phyloP scores from a whole-genome alignment of 805 yeast genomes.

The Candida krabiensis region DNA sequence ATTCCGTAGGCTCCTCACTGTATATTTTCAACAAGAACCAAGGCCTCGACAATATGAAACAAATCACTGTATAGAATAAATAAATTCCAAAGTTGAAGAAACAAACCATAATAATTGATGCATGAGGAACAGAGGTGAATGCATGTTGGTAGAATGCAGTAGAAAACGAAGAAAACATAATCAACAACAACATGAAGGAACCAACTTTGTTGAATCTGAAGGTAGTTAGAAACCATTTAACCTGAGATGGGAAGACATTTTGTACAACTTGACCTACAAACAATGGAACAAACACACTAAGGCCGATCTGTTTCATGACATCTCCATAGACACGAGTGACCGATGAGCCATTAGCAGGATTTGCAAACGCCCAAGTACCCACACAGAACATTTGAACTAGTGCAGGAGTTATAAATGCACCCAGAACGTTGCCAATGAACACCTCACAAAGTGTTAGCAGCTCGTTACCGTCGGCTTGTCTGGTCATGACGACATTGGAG shows the following conservation, averaged over 20 bases:
- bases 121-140: conserved; percentile 51
- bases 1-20: conserved; percentile 46
- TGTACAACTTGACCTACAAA: conserved; percentile 87
- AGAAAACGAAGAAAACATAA: conserved; percentile 63
- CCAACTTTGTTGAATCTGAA: conserved; percentile 72
- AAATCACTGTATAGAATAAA: conserved; percentile 67
- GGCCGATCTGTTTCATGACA: conserved; percentile 87
- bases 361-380: conserved; percentile 71
- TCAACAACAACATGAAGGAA: conserved; percentile 71
- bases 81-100: conserved; percentile 84
- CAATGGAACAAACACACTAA: conserved; percentile 75
- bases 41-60: conserved; percentile 63
- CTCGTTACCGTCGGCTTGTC: conserved; percentile 81
- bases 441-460: conserved; percentile 77
- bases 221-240: conserved; percentile 56
- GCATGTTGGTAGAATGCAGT: conserved; percentile 86
- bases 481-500: conserved; percentile 91
- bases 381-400: conserved; percentile 66
- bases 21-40: conserved; percentile 43
- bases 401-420: conserved; percentile 88
- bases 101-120: conserved; percentile 70
- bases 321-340: conserved; percentile 61
- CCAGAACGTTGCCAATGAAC: conserved; percentile 77
- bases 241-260: conserved; percentile 64
- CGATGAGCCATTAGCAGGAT: conserved; percentile 63